Evolutionary conservation across 2,329 filamentous ascomycete species (phyloP).

Genomic region (Periconia sp.): DNA sequence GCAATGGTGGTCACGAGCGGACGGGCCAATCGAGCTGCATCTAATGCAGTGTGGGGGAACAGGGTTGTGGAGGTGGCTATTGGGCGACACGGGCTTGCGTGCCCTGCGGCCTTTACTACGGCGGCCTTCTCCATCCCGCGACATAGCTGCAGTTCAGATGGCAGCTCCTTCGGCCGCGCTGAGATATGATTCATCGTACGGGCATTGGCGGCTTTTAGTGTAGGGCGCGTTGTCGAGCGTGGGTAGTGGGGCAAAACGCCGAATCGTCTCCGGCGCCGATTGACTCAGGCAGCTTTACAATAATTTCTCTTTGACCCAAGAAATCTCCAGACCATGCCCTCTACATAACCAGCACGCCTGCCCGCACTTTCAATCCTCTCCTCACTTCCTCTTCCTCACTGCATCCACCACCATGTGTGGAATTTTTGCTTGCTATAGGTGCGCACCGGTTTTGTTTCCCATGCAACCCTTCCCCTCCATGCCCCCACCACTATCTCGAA

Average conservation of each 20-base stretch:
- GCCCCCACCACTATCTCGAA: constrained; percentile 19
- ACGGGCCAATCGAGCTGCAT: constrained; percentile 20
- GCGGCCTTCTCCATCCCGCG: constrained; percentile 2
- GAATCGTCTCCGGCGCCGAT: constrained; percentile 16
- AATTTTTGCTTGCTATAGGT: constrained; percentile 95
- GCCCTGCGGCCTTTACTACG: constrained; percentile 12
- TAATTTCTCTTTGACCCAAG: constrained; percentile 19
- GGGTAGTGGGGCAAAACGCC: constrained; percentile 23
- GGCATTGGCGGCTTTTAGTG: constrained; percentile 23
- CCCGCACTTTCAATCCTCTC: constrained; percentile 7
- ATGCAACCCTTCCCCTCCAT: constrained; percentile 32
- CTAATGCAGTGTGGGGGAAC: constrained; percentile 22
- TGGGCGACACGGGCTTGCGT: constrained; percentile 12
- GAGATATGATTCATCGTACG: constrained; percentile 16
- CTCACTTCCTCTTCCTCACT: constrained; percentile 5
- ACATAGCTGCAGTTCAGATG: constrained; percentile 18
- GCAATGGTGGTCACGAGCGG: constrained; percentile 18
- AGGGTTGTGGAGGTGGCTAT: constrained; percentile 8
- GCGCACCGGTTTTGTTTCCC: constrained; percentile 27
- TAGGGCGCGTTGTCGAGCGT: constrained; percentile 12
- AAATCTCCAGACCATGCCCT: constrained; percentile 14
- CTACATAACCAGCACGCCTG: constrained; percentile 21
- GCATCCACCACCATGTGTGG: constrained; percentile 77
- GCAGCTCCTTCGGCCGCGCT: constrained; percentile 14
- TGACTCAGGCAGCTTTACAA: constrained; percentile 17